Base-by-base conservation (phyloP, 2,329 filamentous ascomycete species). In the Calonectria henricotiae region DNA sequence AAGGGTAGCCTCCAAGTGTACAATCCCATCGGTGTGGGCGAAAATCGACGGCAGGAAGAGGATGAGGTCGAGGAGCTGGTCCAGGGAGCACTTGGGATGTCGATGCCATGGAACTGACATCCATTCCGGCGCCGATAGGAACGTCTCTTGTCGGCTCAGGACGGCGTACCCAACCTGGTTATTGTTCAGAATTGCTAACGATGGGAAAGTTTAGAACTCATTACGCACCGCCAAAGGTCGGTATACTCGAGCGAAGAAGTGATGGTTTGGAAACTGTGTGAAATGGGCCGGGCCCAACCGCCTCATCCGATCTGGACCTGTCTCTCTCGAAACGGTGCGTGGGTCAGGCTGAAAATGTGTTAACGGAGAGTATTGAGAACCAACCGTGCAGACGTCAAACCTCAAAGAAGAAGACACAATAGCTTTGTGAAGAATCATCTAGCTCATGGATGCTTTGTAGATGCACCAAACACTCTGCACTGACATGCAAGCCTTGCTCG, bases 211-310 rank as follows among this genome's bases (percentile, higher is more conserved):
- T 13, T 15, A 35, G 41, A 30, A n/a, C n/a, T 30, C 27, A 32
- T 23, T 43, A 82, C 87, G 81, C 81, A 89, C 88, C 54, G 85
- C 86, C 58, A 82, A 84, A 15, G 86, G 87, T 27, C 89, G 85
- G 72, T 87, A 90, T 5, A 90, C 83, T 12, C 88, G 84, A 27
- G 85, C 84, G 67, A 90, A 90, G 76, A 88, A 89, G 74, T 90
- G 88, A 68, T 90, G 89, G 12, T 86, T 82, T 2, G 89, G 89
- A 64, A 90, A 90, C 0, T 79, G 79, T 43, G 82, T 82, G 70
- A 89, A 90, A 47, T 80, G 78, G 3, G 80, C 79, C 0, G 89
- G 86, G 0, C 88, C 87, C 20, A 82, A 77, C 27, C 81, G 82
- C 55, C 81, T 81, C 62, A 75, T 74, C 41, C 84, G 79, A 17